Base-by-base conservation (phyloP, 768 basidiomycete genomes). In the Serendipita sp. region DNA sequence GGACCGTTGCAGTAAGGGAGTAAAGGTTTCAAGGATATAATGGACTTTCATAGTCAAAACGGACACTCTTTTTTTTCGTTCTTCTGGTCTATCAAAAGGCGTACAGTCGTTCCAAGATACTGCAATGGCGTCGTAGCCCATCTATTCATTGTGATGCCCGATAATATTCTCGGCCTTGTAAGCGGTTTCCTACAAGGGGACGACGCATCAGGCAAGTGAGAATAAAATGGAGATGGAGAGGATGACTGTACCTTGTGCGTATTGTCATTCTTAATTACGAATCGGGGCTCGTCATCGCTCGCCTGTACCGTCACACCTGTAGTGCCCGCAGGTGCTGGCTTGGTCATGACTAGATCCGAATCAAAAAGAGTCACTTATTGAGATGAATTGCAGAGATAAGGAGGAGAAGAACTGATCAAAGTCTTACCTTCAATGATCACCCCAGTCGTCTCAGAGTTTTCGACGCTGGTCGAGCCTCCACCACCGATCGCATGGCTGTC, bases 221-320 rank as follows among this genome's bases (percentile, higher is more conserved):
- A 16, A 10, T 7, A 16, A 13, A 13, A 41, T 7, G 18, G 7
- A 52, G 32, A 60, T 60, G 35, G 23, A 51, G 48, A 51, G n/a
- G 8, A 51, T 18, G 7, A 7, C 1, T 35, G 10, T n/a, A 60
- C 56, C 56, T 60, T 66, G 62, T 62, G 41, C 3, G 65, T 66
- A 35, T 66, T 66, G 32, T 64, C 63, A 51, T 66, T 66, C 62
- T 46, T 66, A 41, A 66, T 66, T 35, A 66, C 15, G 62, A 23
- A 64, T 8, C 62, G 63, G 10, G 62, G 63, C n/a, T 64, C 62
- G 44, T 63, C 62, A 18, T 66, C 60, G 32, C 35, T 28, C 18
- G 65, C 65, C 41, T 46, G 7, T n/a, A 65, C 64, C 16, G 51
- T 65, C 23, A 52, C 64, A 23, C 45, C 32, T 30, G 48, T 47